Percentiles rank a stretch among this genome's conserved stretches.
Evolutionary conservation across 1,284 basidiomycete genomes (phyloP).

Genomic region (Trichosporon sp.): DNA sequence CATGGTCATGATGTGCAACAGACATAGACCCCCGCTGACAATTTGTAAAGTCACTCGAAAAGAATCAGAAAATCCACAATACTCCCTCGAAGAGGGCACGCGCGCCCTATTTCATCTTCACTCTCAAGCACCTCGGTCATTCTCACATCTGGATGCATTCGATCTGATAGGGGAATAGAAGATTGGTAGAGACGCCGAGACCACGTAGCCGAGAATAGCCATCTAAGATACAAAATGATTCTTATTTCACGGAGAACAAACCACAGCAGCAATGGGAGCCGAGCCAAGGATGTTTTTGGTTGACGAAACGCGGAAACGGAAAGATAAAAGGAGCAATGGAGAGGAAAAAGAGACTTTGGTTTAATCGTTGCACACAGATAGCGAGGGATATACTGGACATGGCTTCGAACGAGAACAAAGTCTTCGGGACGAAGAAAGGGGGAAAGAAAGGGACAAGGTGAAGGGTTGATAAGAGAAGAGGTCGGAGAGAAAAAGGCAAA

Average conservation of each 20-base stretch:
- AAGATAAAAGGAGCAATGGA: not conserved
- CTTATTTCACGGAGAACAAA: constrained; percentile 15
- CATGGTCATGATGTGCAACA: too few relatives aligned
- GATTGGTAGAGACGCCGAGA: constrained; percentile 3
- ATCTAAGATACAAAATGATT: constrained; percentile 15
- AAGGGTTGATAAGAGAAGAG: not conserved
- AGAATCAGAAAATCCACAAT: too few relatives aligned
- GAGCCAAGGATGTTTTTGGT: constrained; percentile 12
- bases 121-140: not conserved
- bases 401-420: constrained; percentile 6
- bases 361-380: constrained; percentile 20
- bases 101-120: too few relatives aligned
- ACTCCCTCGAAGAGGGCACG: too few relatives aligned
- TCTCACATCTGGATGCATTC: constrained; percentile 20
- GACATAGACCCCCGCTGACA: too few relatives aligned
- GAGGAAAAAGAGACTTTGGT: not conserved
- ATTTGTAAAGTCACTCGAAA: too few relatives aligned
- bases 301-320: constrained; percentile 20
- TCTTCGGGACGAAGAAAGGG: not conserved
- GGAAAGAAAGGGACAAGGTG: not conserved
- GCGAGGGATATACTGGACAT: constrained; percentile 16
- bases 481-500: not conserved
- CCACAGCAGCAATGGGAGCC: not conserved
- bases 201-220: constrained; percentile 20
- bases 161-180: constrained; percentile 6